Percentiles rank a stretch among this genome's conserved stretches.
Evolutionary conservation across 305 asterid genomes (phyloP).

Genomic region (Withania somnifera): DNA sequence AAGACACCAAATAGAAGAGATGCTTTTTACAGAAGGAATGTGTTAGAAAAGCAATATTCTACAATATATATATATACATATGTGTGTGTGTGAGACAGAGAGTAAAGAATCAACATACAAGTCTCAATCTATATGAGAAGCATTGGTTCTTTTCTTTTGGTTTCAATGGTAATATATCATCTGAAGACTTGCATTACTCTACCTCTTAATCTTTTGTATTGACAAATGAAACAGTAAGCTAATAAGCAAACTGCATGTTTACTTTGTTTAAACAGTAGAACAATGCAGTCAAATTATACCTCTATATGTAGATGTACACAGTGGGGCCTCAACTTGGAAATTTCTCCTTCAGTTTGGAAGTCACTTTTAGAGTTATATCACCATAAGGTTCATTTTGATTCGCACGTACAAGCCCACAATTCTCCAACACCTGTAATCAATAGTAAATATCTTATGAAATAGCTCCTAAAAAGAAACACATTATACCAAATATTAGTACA

Average conservation of each 20-base stretch:
- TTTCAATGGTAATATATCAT: background rate
- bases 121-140: background rate
- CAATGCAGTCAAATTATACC: background rate
- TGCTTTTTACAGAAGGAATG: too few relatives aligned
- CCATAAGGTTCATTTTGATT: conserved; percentile 51
- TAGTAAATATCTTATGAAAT: background rate
- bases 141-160: background rate
- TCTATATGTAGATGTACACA: background rate
- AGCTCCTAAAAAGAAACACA: background rate
- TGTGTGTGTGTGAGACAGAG: too few relatives aligned
- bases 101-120: background rate
- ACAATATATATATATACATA: too few relatives aligned
- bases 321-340: conserved; percentile 16
- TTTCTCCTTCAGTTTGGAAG: conserved; percentile 52
- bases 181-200: background rate
- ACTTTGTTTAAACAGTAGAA: background rate
- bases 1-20: too few relatives aligned
- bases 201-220: background rate
- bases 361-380: conserved; percentile 42
- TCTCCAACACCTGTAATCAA: conserved; percentile 54
- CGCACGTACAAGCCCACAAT: conserved; percentile 41
- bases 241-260: background rate
- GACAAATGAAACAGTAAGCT: background rate
- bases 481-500: background rate
- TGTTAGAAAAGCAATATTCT: too few relatives aligned